Evolutionary conservation across 2,329 filamentous ascomycete species (phyloP).

Genomic region (Aspergillus udagawae): DNA sequence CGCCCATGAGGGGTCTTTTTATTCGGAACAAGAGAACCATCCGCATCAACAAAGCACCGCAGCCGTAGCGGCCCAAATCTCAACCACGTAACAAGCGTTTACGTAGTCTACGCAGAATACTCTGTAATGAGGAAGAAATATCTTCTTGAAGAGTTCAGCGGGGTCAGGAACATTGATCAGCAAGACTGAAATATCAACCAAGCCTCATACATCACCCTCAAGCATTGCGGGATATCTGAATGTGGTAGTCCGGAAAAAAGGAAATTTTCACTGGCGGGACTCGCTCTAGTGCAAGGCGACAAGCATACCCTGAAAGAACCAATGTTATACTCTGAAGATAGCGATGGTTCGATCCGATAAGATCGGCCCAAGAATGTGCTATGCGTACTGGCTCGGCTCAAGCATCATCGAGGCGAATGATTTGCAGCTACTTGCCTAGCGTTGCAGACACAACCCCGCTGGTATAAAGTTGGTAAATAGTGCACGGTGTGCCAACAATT

Average conservation of each 20-base stretch:
- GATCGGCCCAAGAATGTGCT: not conserved
- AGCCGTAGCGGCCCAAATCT: conserved; percentile 9
- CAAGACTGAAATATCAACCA: not conserved
- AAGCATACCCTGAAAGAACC: not conserved
- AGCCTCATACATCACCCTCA: conserved; percentile 4
- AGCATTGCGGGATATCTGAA: conserved; percentile 14
- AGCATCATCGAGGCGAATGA: conserved; percentile 2
- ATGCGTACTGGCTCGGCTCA: not conserved
- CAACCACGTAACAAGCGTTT: not conserved
- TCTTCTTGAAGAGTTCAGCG: not conserved
- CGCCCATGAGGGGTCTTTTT: not conserved
- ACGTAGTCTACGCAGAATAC: not conserved
- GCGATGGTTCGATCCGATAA: not conserved
- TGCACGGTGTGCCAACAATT: not conserved
- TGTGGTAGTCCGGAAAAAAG: not conserved
- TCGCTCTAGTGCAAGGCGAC: not conserved
- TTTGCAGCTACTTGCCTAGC: conserved; percentile 8
- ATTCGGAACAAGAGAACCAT: conserved; percentile 2
- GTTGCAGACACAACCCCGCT: conserved; percentile 1
- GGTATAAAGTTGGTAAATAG: not conserved
- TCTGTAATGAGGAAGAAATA: not conserved
- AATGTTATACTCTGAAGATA: not conserved
- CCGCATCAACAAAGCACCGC: not conserved
- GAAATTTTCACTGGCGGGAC: not conserved
- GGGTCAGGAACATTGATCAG: conserved; percentile 1